A percentile compares a stretch with the other conserved stretches of the same genome.
These are phyloP conservation scores for Pythium scleroteichum DNA, from an alignment of 352 stramenopile genomes.

Conservation along the genomic window DNA sequence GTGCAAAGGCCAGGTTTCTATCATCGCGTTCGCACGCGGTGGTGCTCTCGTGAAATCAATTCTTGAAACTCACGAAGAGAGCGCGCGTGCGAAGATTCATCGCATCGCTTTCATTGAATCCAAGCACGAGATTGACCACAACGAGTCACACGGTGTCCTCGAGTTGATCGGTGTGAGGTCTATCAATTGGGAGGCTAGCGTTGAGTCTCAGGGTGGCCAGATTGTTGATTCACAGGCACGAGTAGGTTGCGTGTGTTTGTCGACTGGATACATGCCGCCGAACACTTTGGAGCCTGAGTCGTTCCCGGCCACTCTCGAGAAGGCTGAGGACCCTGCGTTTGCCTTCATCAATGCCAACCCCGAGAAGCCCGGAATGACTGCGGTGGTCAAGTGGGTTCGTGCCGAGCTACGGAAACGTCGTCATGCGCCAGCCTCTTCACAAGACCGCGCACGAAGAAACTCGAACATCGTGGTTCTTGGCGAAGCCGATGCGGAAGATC, in stretches of 20 bases:
- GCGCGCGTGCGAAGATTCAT: slow-evolving; percentile 76
- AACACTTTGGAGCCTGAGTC: slow-evolving; percentile 61
- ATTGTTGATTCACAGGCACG: slow-evolving; percentile 86
- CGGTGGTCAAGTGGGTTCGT: slow-evolving; percentile 80
- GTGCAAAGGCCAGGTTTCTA: slow-evolving; percentile 83
- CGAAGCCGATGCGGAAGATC: slow-evolving; percentile 72
- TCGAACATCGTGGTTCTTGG: slow-evolving; percentile 89
- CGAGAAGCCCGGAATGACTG: slow-evolving; percentile 79
- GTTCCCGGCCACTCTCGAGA: slow-evolving; percentile 72
- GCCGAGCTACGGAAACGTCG: slow-evolving; percentile 54
- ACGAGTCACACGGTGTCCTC: slow-evolving; percentile 71
- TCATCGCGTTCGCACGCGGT: slow-evolving; percentile 82
- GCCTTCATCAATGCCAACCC: slow-evolving; percentile 81
- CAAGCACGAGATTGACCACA: slow-evolving; percentile 87
- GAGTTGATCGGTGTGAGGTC: slow-evolving; percentile 82
- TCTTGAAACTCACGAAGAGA: slow-evolving; percentile 75
- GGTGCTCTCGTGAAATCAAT: slow-evolving; percentile 84
- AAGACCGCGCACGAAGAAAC: slow-evolving; percentile 44
- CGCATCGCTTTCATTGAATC: slow-evolving; percentile 85
- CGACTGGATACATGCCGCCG: slow-evolving; percentile 74
- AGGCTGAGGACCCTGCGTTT: slow-evolving; percentile 80
- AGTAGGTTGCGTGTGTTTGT: slow-evolving; percentile 86
- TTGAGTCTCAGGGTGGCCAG: slow-evolving; percentile 77
- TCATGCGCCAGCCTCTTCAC: slow-evolving; percentile 22
- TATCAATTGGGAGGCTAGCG: slow-evolving; percentile 89